Percentiles rank a stretch among this genome's conserved stretches.
Evolutionary conservation across 139 green algal genomes (phyloP).

Genomic region (Coelastrella sp.): DNA sequence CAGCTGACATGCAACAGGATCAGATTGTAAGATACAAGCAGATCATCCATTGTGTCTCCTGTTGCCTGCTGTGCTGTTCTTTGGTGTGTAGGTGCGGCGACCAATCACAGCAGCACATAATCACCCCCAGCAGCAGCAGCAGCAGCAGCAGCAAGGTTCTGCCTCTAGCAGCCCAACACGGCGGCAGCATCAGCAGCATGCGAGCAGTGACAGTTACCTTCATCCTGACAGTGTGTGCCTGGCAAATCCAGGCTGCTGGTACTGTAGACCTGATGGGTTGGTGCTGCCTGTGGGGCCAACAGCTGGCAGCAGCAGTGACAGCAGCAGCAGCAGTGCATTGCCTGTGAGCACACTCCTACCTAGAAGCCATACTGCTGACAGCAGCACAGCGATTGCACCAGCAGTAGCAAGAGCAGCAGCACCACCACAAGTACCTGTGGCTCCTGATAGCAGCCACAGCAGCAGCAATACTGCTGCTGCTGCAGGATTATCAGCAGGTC

Average conservation of each 20-base stretch:
- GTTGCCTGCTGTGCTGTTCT: neutral
- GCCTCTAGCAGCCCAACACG: neutral
- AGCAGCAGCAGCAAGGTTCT: conserved; percentile 12
- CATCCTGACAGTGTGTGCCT: conserved; percentile 1
- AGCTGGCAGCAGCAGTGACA: neutral
- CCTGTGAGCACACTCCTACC: neutral
- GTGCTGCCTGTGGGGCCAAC: conserved; percentile 3
- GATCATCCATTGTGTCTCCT: neutral
- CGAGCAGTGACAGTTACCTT: neutral
- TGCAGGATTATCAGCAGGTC: neutral
- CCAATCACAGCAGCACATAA: neutral
- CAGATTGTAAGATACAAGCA: neutral
- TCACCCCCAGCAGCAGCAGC: conserved; percentile 7
- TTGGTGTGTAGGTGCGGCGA: neutral
- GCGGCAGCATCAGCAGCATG: conserved; percentile 19
- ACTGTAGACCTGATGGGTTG: neutral
- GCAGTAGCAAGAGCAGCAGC: neutral
- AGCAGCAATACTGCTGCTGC: neutral
- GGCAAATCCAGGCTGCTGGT: conserved; percentile 17
- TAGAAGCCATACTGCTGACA: neutral
- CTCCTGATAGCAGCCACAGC: neutral
- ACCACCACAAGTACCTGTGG: neutral
- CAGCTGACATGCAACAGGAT: too few species aligned
- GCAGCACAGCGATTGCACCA: neutral
- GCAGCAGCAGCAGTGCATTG: neutral